A percentile compares a stretch with the other conserved stretches of the same genome.
Conservation (phyloP, 106 monocot species). For the Phalaenopsis equestris region DNA sequence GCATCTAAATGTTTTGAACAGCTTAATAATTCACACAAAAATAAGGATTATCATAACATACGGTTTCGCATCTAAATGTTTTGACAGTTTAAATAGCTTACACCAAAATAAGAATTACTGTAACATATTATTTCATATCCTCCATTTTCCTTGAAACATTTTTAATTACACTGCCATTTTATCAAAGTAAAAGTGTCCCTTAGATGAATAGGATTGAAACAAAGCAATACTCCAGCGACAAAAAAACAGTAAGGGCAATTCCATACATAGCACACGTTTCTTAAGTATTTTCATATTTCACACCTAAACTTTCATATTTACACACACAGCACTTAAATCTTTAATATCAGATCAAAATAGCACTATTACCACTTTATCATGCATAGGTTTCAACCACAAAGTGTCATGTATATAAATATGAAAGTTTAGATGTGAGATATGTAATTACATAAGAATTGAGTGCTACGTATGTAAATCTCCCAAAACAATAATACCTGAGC, state of each 20-base stretch:
- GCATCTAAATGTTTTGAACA: not conserved
- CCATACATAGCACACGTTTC: too few relatives aligned
- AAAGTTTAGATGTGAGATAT: too few relatives aligned
- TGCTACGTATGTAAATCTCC: too few relatives aligned
- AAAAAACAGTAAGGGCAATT: not conserved
- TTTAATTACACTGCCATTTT: not conserved
- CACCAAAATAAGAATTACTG: not conserved
- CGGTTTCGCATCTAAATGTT: not conserved
- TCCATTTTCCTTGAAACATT: not conserved
- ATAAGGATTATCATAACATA: not conserved
- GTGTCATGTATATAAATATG: too few relatives aligned
- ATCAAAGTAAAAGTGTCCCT: not conserved
- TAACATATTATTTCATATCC: not conserved
- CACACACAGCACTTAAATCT: too few relatives aligned
- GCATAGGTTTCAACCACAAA: too few relatives aligned
- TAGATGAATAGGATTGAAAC: not conserved
- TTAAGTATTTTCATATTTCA: too few relatives aligned
- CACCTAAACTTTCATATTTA: too few relatives aligned
- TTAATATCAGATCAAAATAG: too few relatives aligned
- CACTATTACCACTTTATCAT: too few relatives aligned
- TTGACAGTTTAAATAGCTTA: not conserved
- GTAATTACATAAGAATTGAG: too few relatives aligned
- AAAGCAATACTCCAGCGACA: not conserved
- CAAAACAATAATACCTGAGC: slow-evolving; percentile 51
- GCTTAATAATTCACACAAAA: not conserved